Evolutionary conservation across 208 protist species (phyloP).

Genomic region (Leishmania arabica): DNA sequence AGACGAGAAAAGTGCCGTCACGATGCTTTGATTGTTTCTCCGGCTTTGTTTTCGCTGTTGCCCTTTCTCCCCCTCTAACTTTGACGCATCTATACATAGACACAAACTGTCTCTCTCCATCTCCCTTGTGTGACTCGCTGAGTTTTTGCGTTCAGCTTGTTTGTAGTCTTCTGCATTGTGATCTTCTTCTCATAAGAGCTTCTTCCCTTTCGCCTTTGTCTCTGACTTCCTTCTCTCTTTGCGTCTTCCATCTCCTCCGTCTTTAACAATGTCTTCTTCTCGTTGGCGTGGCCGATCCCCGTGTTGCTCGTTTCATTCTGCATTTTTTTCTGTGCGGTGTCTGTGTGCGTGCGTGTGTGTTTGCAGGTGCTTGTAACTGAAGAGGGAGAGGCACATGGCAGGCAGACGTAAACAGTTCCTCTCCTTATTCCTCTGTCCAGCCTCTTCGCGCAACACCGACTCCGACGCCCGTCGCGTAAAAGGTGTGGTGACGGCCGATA

Average conservation of each 20-base stretch:
- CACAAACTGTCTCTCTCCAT: neutral
- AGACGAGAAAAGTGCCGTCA: neutral
- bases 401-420: neutral
- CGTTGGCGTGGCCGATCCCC: neutral
- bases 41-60: neutral
- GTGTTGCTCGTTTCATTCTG: neutral
- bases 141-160: neutral
- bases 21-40: neutral
- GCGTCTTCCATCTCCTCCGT: neutral
- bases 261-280: neutral
- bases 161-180: neutral
- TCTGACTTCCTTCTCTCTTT: neutral
- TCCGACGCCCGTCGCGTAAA: neutral
- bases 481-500: neutral
- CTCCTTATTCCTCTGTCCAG: neutral
- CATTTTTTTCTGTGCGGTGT: neutral
- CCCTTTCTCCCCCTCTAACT: constrained; percentile 2
- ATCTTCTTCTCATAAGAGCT: neutral
- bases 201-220: neutral
- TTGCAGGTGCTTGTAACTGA: neutral
- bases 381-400: neutral
- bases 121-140: neutral
- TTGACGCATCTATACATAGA: neutral
- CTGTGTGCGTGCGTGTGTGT: neutral
- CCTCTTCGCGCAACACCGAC: neutral